Base-by-base conservation (phyloP, 2,329 filamentous ascomycete species). In the Ceratocystis colombiana region DNA sequence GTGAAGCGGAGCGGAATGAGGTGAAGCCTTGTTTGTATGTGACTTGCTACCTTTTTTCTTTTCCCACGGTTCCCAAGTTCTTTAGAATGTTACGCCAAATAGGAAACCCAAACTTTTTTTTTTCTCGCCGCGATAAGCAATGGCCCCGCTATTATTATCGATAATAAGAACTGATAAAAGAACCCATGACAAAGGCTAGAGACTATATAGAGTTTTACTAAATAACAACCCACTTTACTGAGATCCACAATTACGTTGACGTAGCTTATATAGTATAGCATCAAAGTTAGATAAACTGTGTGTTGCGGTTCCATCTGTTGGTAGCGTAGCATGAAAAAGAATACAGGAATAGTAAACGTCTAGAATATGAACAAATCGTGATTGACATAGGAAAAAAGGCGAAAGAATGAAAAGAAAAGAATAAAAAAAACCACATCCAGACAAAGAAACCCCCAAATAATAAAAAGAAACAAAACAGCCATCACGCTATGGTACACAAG, bases 331-430 rank as follows among this genome's bases (percentile, higher is more conserved):
- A 59, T 59, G 28, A 59, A 37, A 15, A 6, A 37, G n/a, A 37
- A 5, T 33, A 37, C 28, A 59, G n/a, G 4, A 17, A 62, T 44
- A 46, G 45, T 7, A 46, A 62, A 45, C 33, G 37, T 28, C 57
- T 48, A 61, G 41, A 61, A 50, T 61, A 65, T 50, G 41, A 55
- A 61, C 64, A 48, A 12, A 48, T 20, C 44, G 53, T 48, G 25
- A 65, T 63, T 62, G 64, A 64, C 67, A 59, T 68, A 65, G 63
- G 66, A 68, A 64, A 69, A 62, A 67, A 68, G 68, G 62, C 33
- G 63, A 57, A 65, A 41, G 37, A 41, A 12, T 10, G 4, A 41
- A 5, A 62, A 67, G 67, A 69, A 59, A 61, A 61, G 30, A 65
- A 28, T 45, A 61, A 12, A 7, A 44, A 25, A 28, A 30, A 17